A percentile compares a stretch with the other conserved stretches of the same genome.
Evolutionary conservation across 768 basidiomycete species (phyloP).

Genomic region (Pilatotrama ljubarskyi): DNA sequence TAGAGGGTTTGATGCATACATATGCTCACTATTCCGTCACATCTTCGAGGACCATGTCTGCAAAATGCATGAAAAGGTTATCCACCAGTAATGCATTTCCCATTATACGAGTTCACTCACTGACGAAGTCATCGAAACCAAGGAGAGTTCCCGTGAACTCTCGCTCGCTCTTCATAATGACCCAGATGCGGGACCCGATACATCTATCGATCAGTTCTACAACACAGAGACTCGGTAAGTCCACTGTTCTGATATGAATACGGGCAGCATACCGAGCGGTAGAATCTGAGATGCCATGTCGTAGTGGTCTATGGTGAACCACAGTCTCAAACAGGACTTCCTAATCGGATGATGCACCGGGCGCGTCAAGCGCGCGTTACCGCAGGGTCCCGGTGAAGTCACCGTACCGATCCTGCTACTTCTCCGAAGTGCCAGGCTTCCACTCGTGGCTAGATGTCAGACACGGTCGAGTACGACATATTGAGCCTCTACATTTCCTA

Average conservation of each 20-base stretch:
- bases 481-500: too few relatives aligned
- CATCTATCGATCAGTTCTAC: conserved; percentile 95
- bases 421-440: neutral
- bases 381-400: neutral
- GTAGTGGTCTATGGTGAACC: conserved; percentile 16
- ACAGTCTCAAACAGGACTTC: neutral
- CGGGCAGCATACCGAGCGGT: conserved; percentile 66
- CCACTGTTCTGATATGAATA: neutral
- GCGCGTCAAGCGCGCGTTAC: too few relatives aligned
- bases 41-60: conserved; percentile 94
- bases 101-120: conserved; percentile 58
- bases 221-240: neutral
- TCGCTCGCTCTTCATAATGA: conserved; percentile 96
- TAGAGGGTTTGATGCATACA: neutral
- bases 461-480: too few relatives aligned
- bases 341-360: conserved; percentile 1
- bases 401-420: neutral
- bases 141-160: conserved; percentile 95
- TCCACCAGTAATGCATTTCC: neutral
- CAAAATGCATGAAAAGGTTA: neutral
- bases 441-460: too few relatives aligned
- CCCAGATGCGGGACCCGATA: conserved; percentile 96
- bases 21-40: conserved; percentile 89
- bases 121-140: conserved; percentile 99
- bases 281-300: conserved; percentile 91